Conservation (phyloP, 1,139 yeast genomes). For the Geotrichum klebahnii region DNA sequence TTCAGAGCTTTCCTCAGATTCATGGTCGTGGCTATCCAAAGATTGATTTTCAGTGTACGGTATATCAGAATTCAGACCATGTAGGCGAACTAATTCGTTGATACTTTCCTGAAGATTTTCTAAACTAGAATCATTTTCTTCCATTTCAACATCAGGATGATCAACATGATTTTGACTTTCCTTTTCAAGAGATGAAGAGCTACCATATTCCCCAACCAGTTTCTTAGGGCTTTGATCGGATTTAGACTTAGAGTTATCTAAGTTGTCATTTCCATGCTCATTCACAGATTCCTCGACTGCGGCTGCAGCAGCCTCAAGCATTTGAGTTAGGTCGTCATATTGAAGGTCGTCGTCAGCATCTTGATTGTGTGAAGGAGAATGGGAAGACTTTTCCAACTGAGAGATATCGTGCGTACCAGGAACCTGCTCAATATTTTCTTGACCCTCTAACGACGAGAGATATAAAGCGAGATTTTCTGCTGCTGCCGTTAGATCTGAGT, state of each 20-base stretch:
- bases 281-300: slow-evolving; percentile 2
- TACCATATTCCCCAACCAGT: no score
- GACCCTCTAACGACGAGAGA: slow-evolving; percentile 9
- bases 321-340: slow-evolving; percentile 11
- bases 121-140: background rate
- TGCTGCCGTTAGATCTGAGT: slow-evolving; percentile 12
- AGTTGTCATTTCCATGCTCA: slow-evolving; percentile 28
- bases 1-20: background rate
- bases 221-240: no score
- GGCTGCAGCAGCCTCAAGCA: slow-evolving; percentile 17
- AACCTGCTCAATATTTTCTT: background rate
- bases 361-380: background rate
- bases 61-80: background rate
- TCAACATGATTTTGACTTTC: background rate
- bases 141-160: background rate
- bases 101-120: slow-evolving; percentile 12
- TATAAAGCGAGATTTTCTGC: slow-evolving; percentile 17
- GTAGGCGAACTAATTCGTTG: slow-evolving; percentile 9
- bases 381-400: background rate
- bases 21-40: background rate
- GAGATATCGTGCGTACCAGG: background rate
- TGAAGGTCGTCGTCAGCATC: slow-evolving; percentile 1
- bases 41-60: background rate
- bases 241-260: slow-evolving; percentile 19
- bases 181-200: no score